Conservation (phyloP, 1,139 yeast species). For the Kodamaea fungicola region DNA sequence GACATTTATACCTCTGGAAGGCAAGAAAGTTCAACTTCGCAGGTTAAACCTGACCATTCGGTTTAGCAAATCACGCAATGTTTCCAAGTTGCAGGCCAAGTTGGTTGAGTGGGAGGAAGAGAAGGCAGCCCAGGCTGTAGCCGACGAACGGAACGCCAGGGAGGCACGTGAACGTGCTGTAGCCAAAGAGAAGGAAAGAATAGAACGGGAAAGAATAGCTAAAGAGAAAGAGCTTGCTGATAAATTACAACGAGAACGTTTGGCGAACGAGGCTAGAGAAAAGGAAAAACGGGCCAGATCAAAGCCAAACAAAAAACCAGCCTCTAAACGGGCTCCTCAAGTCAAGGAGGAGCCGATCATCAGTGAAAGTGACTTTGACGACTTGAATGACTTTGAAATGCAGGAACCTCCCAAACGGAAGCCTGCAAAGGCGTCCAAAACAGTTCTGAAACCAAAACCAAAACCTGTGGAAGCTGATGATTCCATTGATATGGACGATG, state of each 20-base stretch:
- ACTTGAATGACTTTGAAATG: slow-evolving; percentile 20
- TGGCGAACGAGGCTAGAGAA: slow-evolving; percentile 2
- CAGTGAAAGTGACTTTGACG: slow-evolving; percentile 39
- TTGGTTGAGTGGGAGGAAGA: slow-evolving; percentile 13
- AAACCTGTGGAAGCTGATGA: slow-evolving; percentile 12
- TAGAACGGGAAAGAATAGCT: neutral
- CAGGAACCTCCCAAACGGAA: neutral
- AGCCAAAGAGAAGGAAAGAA: slow-evolving; percentile 1
- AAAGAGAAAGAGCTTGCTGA: neutral
- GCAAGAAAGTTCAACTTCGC: slow-evolving; percentile 20
- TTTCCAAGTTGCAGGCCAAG: slow-evolving; percentile 16
- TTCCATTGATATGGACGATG: slow-evolving; percentile 33
- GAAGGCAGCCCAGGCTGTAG: neutral
- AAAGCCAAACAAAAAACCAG: slow-evolving; percentile 1
- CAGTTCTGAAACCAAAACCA: slow-evolving; percentile 1
- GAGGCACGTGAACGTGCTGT: neutral
- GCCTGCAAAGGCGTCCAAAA: slow-evolving; percentile 1
- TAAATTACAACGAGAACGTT: neutral
- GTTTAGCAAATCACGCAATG: slow-evolving; percentile 37
- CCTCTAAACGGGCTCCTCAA: slow-evolving; percentile 18
- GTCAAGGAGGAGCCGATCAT: slow-evolving; percentile 25
- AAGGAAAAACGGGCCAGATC: slow-evolving; percentile 1
- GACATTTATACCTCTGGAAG: slow-evolving; percentile 16
- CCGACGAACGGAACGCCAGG: neutral
- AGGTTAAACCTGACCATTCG: slow-evolving; percentile 32